Base-by-base conservation (phyloP, 176 grass and related monocot genomes). In the Musa beccarii region DNA sequence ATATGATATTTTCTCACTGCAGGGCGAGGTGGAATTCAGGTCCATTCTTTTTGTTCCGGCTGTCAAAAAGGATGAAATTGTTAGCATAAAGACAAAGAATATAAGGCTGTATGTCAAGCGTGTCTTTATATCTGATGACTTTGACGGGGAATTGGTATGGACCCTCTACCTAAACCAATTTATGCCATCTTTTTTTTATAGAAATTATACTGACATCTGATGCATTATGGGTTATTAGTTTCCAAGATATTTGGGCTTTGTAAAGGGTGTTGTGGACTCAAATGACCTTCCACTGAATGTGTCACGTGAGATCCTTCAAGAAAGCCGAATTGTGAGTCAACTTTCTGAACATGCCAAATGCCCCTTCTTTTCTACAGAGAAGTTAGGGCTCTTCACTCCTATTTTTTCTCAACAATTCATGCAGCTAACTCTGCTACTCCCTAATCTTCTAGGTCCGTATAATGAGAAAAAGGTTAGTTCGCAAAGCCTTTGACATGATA, bases 401-500 rank as follows among this genome's bases (percentile, higher is more conserved):
- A 3, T 2, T 12, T 26, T 66, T 25, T 9, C 9, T 66, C 63
- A 24, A 2, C 9, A 26, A 51, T 50, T 9, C 2, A 12, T 21
- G 22, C 63, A 21, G 19, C 54, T 28, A 63, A 78, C 21, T 19
- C 34, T 55, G 8, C 53, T 63, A 16, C 28, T 54, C 23, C 10
- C 63, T 56, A 16, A 59, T 74, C 16, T 49, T 50, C 72, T 59
- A 94, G 95, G 88, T 99, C 69, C 86, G 95, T 19, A 99, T 99
- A 89, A 99, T 99, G 91, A 99, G 88, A 83, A 99, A 94, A 76
- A 80, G 90, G 29, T 84, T 94, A 71, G 95, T 99, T 50, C 79
- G 95, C 12, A 99, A 99, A 66, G 85, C 90, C 69, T 99, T 99
- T 59, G 95, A 99, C 80, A 99, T 99, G 95, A 99, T 99, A 78